These are phyloP conservation scores for Diaporthe batatas DNA, from an alignment of 2,329 filamentous ascomycete species.

Conservation along the genomic window DNA sequence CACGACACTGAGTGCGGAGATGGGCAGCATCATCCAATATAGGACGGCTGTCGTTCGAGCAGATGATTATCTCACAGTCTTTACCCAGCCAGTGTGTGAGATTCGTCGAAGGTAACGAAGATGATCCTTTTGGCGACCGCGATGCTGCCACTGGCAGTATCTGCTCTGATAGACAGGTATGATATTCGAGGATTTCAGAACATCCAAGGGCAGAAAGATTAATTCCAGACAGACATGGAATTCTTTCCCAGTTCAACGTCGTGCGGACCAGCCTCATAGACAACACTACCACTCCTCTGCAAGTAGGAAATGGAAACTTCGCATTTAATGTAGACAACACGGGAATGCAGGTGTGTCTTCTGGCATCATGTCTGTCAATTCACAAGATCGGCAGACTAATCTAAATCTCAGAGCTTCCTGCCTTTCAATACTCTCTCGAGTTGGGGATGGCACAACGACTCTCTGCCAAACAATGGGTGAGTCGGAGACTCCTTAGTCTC, in stretches of 20 bases:
- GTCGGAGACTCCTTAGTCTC: background rate
- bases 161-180: conserved; percentile 17
- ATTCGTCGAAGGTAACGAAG: background rate
- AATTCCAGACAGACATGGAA: background rate
- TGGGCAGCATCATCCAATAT: background rate
- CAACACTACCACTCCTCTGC: conserved; percentile 49
- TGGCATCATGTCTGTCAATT: too few species aligned
- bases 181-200: background rate
- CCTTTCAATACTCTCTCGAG: conserved; percentile 52
- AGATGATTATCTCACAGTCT: background rate
- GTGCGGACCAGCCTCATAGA: conserved; percentile 15
- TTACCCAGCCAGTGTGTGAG: background rate
- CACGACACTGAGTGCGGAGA: background rate
- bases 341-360: conserved; percentile 50
- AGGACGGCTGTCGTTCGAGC: background rate
- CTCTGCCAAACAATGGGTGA: conserved; percentile 55
- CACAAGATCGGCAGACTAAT: background rate
- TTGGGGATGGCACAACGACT: conserved; percentile 53
- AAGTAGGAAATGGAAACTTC: conserved; percentile 62
- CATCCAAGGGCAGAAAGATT: background rate
- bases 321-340: conserved; percentile 62
- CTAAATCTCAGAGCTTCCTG: conserved; percentile 46
- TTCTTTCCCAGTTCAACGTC: conserved; percentile 22
- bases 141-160: conserved; percentile 8
- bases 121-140: background rate